Evolutionary conservation across 164 flowering plant species (phyloP).

Genomic region (Berberis vulgaris): DNA sequence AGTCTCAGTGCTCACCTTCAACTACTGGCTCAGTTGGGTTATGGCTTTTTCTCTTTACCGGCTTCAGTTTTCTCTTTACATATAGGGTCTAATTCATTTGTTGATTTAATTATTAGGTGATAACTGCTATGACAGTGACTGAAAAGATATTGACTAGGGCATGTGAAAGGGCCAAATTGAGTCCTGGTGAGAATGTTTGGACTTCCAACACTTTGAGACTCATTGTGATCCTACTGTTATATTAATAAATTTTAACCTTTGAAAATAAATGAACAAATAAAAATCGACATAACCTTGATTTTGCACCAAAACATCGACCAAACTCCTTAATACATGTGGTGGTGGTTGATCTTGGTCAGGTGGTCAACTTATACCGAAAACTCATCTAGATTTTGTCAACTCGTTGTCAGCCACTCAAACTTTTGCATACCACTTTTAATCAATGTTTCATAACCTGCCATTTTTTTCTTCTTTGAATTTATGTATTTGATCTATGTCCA

Average conservation of each 20-base stretch:
- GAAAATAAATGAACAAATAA: too few relatives aligned
- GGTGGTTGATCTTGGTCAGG: too few relatives aligned
- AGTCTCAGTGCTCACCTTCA: constrained; percentile 60
- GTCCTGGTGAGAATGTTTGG: constrained; percentile 32
- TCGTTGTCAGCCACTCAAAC: not conserved
- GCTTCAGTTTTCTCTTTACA: too few relatives aligned
- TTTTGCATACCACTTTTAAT: not conserved
- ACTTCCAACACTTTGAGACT: constrained; percentile 25
- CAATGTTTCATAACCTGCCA: not conserved
- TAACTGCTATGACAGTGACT: not conserved
- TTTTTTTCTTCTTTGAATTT: not conserved
- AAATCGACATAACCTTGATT: too few relatives aligned
- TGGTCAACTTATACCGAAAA: too few relatives aligned
- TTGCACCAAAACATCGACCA: too few relatives aligned
- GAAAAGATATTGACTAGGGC: constrained; percentile 24
- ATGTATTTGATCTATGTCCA: too few relatives aligned
- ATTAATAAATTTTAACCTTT: too few relatives aligned
- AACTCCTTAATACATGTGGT: too few relatives aligned
- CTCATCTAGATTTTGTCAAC: not conserved
- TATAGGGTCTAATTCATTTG: not conserved
- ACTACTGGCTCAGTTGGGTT: constrained; percentile 74
- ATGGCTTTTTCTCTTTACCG: not conserved
- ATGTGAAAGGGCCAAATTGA: not conserved
- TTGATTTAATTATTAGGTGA: not conserved
- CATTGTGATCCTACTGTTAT: not conserved